phyloP scores from a whole-genome alignment of 495 filamentous ascomycete species.

The Xylaria flabelliformis region DNA sequence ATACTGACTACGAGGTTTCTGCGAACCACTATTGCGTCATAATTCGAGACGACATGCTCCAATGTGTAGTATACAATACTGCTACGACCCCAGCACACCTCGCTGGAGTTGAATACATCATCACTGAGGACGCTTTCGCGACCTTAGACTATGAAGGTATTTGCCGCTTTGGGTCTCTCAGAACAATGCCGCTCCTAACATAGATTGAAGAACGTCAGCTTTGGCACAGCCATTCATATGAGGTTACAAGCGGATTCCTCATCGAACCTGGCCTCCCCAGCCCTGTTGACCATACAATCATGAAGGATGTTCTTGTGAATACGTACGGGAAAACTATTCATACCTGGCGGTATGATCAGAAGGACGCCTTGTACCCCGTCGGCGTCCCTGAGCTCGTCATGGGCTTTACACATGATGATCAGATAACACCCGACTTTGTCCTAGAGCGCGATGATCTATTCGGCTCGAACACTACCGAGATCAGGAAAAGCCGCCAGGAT shows the following conservation, averaged over 20 bases:
- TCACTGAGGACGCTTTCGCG: slow-evolving; percentile 35
- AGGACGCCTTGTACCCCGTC: slow-evolving; percentile 37
- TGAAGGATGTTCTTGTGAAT: slow-evolving; percentile 44
- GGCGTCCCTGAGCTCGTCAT: slow-evolving; percentile 50
- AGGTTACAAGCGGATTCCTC: slow-evolving; percentile 48
- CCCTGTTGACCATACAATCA: slow-evolving; percentile 43
- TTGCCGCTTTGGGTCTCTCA: background rate
- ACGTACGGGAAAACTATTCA: slow-evolving; percentile 49
- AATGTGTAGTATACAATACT: slow-evolving; percentile 40
- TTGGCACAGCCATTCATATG: slow-evolving; percentile 50
- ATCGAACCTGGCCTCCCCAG: slow-evolving; percentile 43
- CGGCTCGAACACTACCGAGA: slow-evolving; percentile 46
- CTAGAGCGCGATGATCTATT: slow-evolving; percentile 60
- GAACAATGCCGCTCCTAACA: background rate
- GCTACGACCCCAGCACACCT: slow-evolving; percentile 36
- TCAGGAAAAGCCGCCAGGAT: slow-evolving; percentile 32
- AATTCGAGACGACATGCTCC: slow-evolving; percentile 38
- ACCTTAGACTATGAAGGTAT: slow-evolving; percentile 38
- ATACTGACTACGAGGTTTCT: slow-evolving; percentile 39
- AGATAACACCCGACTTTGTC: slow-evolving; percentile 61
- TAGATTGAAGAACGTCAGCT: slow-evolving; percentile 37
- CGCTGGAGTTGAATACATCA: slow-evolving; percentile 40
- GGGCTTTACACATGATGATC: slow-evolving; percentile 45
- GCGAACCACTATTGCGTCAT: slow-evolving; percentile 49
- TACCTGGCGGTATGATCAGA: slow-evolving; percentile 48